Conservation (phyloP, 2,329 filamentous ascomycete species). For the Colletotrichum salicis region DNA sequence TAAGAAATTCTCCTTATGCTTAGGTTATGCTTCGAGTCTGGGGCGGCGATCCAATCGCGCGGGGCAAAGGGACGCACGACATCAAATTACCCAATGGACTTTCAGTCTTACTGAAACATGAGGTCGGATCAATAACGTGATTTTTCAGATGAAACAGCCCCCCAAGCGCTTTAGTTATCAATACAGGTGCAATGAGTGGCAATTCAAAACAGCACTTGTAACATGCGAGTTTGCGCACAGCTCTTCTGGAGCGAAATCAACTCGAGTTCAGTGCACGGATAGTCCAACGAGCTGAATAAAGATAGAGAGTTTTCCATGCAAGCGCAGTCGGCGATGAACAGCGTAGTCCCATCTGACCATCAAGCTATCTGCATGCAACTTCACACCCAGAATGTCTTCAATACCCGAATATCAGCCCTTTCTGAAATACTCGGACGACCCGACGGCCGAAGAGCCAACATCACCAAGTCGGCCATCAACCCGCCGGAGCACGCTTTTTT, state of each 20-base stretch:
- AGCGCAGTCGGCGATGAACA: accelerated
- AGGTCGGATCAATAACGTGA: not conserved
- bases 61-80: no score
- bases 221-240: constrained; percentile 10
- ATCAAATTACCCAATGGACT: not conserved
- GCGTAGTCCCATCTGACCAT: constrained; percentile 4
- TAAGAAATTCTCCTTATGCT: not conserved
- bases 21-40: not conserved
- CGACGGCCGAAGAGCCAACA: constrained; percentile 29
- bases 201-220: constrained; percentile 24
- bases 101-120: constrained; percentile 9
- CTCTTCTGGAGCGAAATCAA: not conserved
- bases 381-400: constrained; percentile 29
- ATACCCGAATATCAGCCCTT: constrained; percentile 37
- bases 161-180: not conserved
- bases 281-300: constrained; percentile 17
- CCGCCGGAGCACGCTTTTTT: constrained; percentile 25
- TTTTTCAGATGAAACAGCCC: constrained; percentile 19
- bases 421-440: constrained; percentile 36
- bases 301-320: not conserved
- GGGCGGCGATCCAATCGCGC: constrained; percentile 5
- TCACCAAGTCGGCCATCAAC: constrained; percentile 4
- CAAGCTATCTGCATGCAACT: constrained; percentile 13
- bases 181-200: not conserved
- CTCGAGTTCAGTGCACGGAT: not conserved